Base-by-base conservation (phyloP, 805 yeast species). In the Brettanomyces naardenensis region DNA sequence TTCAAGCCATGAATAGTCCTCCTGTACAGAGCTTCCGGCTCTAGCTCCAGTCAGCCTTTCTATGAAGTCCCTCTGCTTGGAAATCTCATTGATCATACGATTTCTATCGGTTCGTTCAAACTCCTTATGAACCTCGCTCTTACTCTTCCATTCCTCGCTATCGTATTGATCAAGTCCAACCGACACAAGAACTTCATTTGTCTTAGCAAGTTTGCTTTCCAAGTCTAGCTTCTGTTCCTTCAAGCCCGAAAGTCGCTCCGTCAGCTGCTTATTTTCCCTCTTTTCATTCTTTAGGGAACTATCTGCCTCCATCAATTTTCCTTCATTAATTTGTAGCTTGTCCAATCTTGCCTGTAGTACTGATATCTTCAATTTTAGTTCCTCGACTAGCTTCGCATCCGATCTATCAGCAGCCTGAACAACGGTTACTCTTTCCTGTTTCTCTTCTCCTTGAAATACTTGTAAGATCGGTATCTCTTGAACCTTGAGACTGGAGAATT, bases 301-400 rank as follows among this genome's bases (percentile, higher is more conserved):
- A 19, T 44, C 34, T 10, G 57, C 37, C 5, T 52, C 47, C 1
- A 42, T 33, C 3, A 64, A 36, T 14, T 50, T 53, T 7, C 44
- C 42, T 23, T 63, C 65, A 14, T 59, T 58, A 0, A 47, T 47
- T 28, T 55, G 52, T 5, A 62, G 49, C 3, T 62, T 54, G 13
- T 44, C 45, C 46, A 74, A 52, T 44, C 69, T 71, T 5, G 62
- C 58, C 43, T 72, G 68, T 27, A 75, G 49, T 2, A 73, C 59
- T 6, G 62, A 55, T 7, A 74, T 58, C 43, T 70, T 73, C 38
- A 74, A 52, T 10, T 58, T 53, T 11, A 71, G 53, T 33, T 75
- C 77, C 27, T 66, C 66, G 13, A 73, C 51, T 11, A 44, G 7
- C 7, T 44, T 48, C 42, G 14, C 29, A 18, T 21, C 9, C 10